Evolutionary conservation across 495 filamentous ascomycete genomes (phyloP), one percentile per base, ranked within the genome.

Genomic region (Evernia prunastri): DNA sequence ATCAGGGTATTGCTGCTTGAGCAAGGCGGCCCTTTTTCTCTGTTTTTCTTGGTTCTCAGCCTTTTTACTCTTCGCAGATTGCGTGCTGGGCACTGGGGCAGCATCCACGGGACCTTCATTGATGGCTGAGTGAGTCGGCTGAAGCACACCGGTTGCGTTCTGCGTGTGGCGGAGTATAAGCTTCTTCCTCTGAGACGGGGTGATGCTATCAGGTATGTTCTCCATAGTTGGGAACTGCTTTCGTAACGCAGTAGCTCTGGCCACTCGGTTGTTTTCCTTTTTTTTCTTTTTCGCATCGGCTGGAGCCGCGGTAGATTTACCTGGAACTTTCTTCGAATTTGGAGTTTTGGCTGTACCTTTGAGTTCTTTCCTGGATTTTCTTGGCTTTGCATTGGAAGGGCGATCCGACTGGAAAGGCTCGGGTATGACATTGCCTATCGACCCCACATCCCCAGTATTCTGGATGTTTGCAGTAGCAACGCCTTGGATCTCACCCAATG

Each of bases 1-100:
- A 18, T 31, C 39, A n/a, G 59, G 59, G 36, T 45, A 60, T 12
- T 60, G 39, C 17, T 60, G 20, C 40, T 60, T 60, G 20, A 60
- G 40, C 15, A 23, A 4, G 29, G n/a, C 18, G 20, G 59, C 59
- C 15, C 37, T 27, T 4, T 31, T 49, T 18, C 18, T 40, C 59
- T 60, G 25, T 40, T 64, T 64, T 49, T 36, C 35, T 13, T 11
- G 6, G 18, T 49, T 62, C 25, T 40, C 27, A 15, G 56, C 40
- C 47, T 61, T 57, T 20, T 9, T 62, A 9, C 20, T 35, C 4
- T 49, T 37, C 58, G 12, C 17, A 15, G 42, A 25, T 29, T 51
- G 39, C 40, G 40, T n/a, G 20, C 18, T 33, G 35, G 40, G 11
- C 35, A 15, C 18, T 33, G 12, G 8, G 33, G 6, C 23, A 39